Evolutionary conservation across 345 rosid genomes (phyloP).

Genomic region (Populus deltoides): DNA sequence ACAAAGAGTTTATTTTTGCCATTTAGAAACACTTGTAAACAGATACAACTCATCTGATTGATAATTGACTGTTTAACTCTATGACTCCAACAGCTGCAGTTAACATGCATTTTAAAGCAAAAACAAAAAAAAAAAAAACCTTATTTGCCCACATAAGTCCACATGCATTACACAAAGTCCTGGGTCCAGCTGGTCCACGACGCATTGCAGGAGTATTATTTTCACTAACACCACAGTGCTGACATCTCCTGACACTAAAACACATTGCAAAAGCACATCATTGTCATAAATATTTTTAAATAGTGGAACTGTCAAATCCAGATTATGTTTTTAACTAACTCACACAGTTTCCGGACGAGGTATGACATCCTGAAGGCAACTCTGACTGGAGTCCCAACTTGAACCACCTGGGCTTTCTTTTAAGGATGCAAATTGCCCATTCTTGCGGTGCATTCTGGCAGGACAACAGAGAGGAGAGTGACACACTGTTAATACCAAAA

Average conservation of each 20-base stretch:
- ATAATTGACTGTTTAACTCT: neutral
- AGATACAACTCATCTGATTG: neutral
- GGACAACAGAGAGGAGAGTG: constrained; percentile 18
- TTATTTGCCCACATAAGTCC: constrained; percentile 93
- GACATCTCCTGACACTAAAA: constrained; percentile 51
- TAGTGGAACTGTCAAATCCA: constrained; percentile 2
- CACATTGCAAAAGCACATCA: constrained; percentile 15
- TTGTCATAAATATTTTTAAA: constrained; percentile 7
- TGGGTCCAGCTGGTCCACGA: constrained; percentile 83
- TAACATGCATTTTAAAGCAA: neutral
- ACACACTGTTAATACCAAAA: neutral
- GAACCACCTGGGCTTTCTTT: constrained; percentile 51
- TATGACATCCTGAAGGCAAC: constrained; percentile 42
- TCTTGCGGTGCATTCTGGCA: constrained; percentile 68
- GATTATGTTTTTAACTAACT: constrained; percentile 31
- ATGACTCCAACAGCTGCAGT: neutral
- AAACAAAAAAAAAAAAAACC: constrained; percentile 43
- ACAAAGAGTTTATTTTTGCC: neutral
- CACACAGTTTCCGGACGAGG: constrained; percentile 54
- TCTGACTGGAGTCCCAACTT: constrained; percentile 52
- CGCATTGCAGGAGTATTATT: constrained; percentile 77
- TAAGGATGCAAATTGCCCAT: constrained; percentile 69
- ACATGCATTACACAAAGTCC: constrained; percentile 77
- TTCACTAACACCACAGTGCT: constrained; percentile 71
- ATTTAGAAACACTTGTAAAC: neutral